Evolutionary conservation across 2,329 filamentous ascomycete genomes (phyloP).

Genomic region (Neofusicoccum sp.): DNA sequence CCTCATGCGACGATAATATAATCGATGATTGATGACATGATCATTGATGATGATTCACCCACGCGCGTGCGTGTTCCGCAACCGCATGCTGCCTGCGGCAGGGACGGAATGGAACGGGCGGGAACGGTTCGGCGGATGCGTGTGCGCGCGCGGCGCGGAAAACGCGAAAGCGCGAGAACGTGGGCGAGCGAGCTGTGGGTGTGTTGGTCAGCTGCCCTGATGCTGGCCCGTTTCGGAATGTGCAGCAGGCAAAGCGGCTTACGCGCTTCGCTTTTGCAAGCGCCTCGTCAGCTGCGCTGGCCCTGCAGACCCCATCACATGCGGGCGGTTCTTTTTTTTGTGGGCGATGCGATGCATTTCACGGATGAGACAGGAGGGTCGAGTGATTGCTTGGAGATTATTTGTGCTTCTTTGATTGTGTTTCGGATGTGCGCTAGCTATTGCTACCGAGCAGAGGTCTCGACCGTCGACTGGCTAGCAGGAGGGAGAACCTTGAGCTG

Average conservation of each 20-base stretch:
- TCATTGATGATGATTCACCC: conserved; percentile 1
- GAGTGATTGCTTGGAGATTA: conserved; percentile 3
- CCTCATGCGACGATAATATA: no score
- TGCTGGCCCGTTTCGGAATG: conserved; percentile 16
- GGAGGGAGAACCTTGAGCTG: conserved; percentile 12
- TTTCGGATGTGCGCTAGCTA: conserved; percentile 1
- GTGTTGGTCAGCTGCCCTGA: neutral
- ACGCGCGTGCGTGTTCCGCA: neutral
- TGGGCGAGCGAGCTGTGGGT: neutral
- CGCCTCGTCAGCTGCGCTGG: conserved; percentile 14
- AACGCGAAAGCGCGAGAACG: conserved; percentile 3
- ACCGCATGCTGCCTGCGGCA: neutral
- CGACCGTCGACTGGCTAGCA: conserved; percentile 15
- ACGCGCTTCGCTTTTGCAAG: conserved; percentile 1
- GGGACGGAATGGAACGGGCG: neutral
- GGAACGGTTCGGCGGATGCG: neutral
- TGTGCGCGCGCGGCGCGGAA: neutral
- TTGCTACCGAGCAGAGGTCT: conserved; percentile 4
- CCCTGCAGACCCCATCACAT: conserved; percentile 15
- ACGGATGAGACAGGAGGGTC: neutral
- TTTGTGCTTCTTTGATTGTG: conserved; percentile 7
- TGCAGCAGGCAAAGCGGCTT: conserved; percentile 11
- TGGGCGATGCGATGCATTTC: conserved; percentile 7
- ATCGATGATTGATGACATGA: neutral
- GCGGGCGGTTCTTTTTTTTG: neutral